phyloP scores from a whole-genome alignment of 768 basidiomycete genomes.

The Cystofilobasidium ferigula region DNA sequence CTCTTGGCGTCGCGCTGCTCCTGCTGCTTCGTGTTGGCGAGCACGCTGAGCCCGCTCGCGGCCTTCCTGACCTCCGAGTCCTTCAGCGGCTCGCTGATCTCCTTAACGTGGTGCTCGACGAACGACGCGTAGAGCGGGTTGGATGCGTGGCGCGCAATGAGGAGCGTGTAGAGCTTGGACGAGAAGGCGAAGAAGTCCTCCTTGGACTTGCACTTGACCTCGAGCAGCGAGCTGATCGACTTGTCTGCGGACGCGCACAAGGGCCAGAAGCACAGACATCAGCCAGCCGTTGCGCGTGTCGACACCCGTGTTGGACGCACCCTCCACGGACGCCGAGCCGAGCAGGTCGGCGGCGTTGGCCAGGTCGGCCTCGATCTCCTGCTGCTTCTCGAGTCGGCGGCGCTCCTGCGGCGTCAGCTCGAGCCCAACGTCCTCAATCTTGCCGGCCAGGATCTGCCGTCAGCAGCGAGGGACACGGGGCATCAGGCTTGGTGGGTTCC shows the following conservation, averaged over 20 bases:
- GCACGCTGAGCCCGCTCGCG: conserved; percentile 65
- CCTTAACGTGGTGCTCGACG: conserved; percentile 69
- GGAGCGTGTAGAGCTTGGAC: conserved; percentile 55
- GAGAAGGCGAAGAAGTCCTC: conserved; percentile 75
- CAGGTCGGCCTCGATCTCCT: conserved; percentile 76
- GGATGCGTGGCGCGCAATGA: conserved; percentile 66
- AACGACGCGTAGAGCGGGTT: conserved; percentile 77
- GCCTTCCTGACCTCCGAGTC: conserved; percentile 88
- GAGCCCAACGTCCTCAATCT: conserved; percentile 35
- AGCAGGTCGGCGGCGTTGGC: conserved; percentile 71
- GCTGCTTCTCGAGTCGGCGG: conserved; percentile 62
- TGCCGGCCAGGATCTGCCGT: conserved; percentile 6
- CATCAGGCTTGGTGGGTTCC: too few species aligned
- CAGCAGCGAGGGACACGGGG: not conserved
- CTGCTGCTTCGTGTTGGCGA: conserved; percentile 92
- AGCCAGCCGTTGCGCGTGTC: not conserved
- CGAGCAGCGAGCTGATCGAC: not conserved
- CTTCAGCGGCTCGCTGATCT: conserved; percentile 62
- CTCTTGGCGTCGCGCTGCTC: conserved; percentile 72
- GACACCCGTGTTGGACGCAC: conserved; percentile 14
- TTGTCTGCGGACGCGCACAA: not conserved
- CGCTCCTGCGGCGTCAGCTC: conserved; percentile 44
- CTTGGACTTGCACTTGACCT: conserved; percentile 64
- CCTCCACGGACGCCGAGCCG: conserved; percentile 50
- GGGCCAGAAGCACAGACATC: not conserved